Evolutionary conservation across 2,329 filamentous ascomycete species (phyloP).

Genomic region (Epichloe scottii): DNA sequence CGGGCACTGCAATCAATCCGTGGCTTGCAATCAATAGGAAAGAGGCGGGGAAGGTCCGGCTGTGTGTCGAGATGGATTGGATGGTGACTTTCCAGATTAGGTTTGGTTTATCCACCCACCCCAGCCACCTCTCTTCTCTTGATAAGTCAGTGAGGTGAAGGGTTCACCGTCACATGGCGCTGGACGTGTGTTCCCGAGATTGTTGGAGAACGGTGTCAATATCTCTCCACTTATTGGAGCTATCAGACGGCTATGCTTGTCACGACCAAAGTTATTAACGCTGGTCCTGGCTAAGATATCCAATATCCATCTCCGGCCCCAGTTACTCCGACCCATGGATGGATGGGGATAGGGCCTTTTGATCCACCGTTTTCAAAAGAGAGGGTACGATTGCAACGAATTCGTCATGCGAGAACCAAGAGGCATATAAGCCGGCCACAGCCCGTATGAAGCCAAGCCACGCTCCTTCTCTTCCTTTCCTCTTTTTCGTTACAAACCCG

Average conservation of each 20-base stretch:
- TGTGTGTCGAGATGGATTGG: background rate
- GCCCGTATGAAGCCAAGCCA: background rate
- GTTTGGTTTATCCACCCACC: no score
- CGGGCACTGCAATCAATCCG: background rate
- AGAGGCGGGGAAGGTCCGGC: background rate
- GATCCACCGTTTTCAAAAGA: background rate
- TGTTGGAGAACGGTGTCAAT: background rate
- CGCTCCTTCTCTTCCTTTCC: no score
- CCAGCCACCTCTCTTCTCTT: background rate
- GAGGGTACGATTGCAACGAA: constrained; percentile 1
- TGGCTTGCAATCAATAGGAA: background rate
- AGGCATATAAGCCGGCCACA: constrained; percentile 1
- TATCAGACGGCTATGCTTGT: background rate
- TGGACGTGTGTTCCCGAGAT: background rate
- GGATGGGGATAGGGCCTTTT: background rate
- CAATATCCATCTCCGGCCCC: background rate
- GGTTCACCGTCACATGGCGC: constrained; percentile 1
- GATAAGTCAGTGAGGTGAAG: no score
- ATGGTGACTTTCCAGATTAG: background rate
- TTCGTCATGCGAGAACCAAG: background rate
- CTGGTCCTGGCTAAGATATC: background rate
- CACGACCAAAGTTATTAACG: background rate
- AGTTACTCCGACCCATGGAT: no score
- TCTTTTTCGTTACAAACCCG: background rate
- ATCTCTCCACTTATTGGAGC: constrained; percentile 1